phyloP scores from a whole-genome alignment of 164 flowering plant species.

The Chimonanthus salicifolius region DNA sequence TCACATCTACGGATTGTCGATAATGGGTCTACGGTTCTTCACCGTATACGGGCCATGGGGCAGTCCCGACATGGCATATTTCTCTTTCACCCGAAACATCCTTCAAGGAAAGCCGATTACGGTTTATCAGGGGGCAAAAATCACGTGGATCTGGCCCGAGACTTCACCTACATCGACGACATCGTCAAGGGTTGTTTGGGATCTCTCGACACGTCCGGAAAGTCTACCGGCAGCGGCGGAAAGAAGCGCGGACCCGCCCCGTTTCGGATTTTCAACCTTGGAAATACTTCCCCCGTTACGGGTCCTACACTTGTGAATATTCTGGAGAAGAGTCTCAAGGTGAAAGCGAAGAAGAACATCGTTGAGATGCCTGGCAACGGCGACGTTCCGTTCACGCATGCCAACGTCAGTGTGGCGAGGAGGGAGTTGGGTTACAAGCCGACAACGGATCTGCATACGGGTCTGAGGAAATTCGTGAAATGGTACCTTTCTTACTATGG shows the following conservation, averaged over 20 bases:
- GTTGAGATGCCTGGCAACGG: conserved; percentile 22
- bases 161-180: conserved; percentile 20
- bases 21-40: conserved; percentile 19
- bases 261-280: conserved; percentile 18
- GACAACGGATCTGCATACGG: conserved; percentile 20
- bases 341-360: conserved; percentile 20
- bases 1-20: conserved; percentile 21
- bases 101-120: conserved; percentile 20
- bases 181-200: conserved; percentile 19
- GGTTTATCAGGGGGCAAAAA: conserved; percentile 14
- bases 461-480: conserved; percentile 18
- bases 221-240: conserved; percentile 19
- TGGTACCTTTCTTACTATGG: conserved; percentile 20
- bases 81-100: conserved; percentile 20
- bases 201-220: conserved; percentile 17
- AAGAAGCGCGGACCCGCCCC: conserved; percentile 19
- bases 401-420: conserved; percentile 12
- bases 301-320: conserved; percentile 15
- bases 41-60: conserved; percentile 26
- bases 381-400: conserved; percentile 21
- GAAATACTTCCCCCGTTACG: conserved; percentile 21
- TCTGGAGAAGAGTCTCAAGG: conserved; percentile 14
- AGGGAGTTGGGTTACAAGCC: conserved; percentile 19
- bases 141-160: conserved; percentile 17
- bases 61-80: conserved; percentile 22